Conservation (phyloP, 148 eudicot species). For the Heliamphora exappendiculata region DNA sequence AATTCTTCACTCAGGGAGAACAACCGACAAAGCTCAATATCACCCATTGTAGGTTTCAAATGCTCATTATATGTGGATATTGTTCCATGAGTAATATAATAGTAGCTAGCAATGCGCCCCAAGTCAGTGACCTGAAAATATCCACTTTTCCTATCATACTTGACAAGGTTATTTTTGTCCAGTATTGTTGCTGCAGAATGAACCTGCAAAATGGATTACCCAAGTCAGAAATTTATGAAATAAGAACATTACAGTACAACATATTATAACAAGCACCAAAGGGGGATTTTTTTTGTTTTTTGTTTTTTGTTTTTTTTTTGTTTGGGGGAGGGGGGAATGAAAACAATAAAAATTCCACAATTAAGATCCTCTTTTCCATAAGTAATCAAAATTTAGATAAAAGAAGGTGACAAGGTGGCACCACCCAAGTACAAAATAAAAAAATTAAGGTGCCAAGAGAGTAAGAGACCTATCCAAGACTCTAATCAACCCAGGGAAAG, state of each 20-base stretch:
- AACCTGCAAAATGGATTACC: constrained; percentile 35
- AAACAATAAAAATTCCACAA: neutral
- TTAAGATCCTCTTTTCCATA: neutral
- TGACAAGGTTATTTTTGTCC: constrained; percentile 70
- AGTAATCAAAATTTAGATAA: neutral
- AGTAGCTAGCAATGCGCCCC: constrained; percentile 89
- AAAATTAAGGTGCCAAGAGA: neutral
- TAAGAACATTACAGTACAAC: neutral
- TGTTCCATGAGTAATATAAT: constrained; percentile 79
- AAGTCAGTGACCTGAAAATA: constrained; percentile 82
- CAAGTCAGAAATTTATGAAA: neutral
- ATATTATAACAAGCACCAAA: neutral
- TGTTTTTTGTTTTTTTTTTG: too few relatives aligned
- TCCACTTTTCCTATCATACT: constrained; percentile 87
- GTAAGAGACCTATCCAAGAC: neutral
- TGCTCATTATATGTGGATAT: constrained; percentile 84
- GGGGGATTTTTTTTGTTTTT: neutral
- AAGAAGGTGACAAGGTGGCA: neutral
- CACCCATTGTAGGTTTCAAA: constrained; percentile 91
- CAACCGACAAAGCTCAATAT: constrained; percentile 82
- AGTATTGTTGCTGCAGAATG: constrained; percentile 74
- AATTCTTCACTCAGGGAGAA: constrained; percentile 94
- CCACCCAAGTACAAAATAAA: neutral
- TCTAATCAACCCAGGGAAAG: neutral
- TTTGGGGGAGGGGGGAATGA: too few relatives aligned